phyloP scores from a whole-genome alignment of 306 rosid species.

The Urtica urens region DNA sequence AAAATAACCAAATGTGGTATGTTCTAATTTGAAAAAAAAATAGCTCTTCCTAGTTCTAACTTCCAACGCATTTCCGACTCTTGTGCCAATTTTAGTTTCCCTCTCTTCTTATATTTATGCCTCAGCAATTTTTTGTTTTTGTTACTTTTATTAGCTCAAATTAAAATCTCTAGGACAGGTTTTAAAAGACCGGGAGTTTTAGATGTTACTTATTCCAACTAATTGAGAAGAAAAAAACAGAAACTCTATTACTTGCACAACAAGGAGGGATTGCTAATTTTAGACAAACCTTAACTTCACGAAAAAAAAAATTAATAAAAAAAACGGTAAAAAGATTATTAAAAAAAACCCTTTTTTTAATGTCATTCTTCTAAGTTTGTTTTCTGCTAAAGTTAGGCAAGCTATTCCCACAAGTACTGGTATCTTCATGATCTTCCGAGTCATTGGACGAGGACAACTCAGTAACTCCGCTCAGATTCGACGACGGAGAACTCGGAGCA shows the following conservation, averaged over 20 bases:
- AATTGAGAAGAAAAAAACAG: conserved; percentile 8
- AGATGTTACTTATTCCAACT: conserved; percentile 29
- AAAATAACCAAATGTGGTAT: too few relatives aligned
- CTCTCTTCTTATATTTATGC: too few relatives aligned
- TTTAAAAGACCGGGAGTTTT: too few relatives aligned
- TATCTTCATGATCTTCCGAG: conserved; percentile 55
- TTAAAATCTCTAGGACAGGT: too few relatives aligned
- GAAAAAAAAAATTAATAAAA: neutral
- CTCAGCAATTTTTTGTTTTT: too few relatives aligned
- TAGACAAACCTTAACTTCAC: neutral
- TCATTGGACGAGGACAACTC: conserved; percentile 36
- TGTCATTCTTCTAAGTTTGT: conserved; percentile 24
- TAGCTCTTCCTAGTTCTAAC: too few relatives aligned
- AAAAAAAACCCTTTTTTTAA: too few relatives aligned
- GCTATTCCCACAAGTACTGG: conserved; percentile 44
- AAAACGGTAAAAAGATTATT: neutral
- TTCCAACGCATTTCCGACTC: too few relatives aligned
- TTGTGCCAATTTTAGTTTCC: too few relatives aligned
- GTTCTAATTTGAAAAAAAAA: too few relatives aligned
- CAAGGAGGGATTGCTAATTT: conserved; percentile 5
- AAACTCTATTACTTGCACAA: conserved; percentile 17
- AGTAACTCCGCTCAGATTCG: conserved; percentile 66
- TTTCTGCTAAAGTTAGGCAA: conserved; percentile 35
- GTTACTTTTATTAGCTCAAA: too few relatives aligned
- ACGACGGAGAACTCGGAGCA: conserved; percentile 37